Conservation (phyloP, 768 basidiomycete species). For the Holtermanniella nyarrowii region DNA sequence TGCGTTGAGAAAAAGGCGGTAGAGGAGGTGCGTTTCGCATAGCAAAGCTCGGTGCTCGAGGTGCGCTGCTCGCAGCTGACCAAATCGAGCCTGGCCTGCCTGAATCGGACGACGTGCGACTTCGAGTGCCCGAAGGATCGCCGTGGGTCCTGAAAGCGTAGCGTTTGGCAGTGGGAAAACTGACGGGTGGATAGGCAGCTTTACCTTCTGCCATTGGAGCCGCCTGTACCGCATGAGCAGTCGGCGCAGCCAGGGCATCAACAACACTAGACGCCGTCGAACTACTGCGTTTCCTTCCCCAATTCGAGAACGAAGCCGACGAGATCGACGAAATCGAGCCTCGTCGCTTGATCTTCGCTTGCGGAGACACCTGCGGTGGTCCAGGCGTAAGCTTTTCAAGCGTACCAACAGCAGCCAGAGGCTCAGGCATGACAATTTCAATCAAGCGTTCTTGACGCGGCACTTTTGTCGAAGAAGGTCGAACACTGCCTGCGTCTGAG, state of each 20-base stretch:
- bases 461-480: slow-evolving; percentile 7
- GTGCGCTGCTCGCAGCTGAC: slow-evolving; percentile 5
- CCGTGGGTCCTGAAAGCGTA: slow-evolving; percentile 34
- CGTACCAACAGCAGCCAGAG: slow-evolving; percentile 15
- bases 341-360: slow-evolving; percentile 9
- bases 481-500: slow-evolving; percentile 15
- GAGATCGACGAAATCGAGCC: slow-evolving; percentile 24
- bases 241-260: slow-evolving; percentile 5
- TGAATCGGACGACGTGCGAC: slow-evolving; percentile 27
- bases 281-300: slow-evolving; percentile 20
- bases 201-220: slow-evolving; percentile 14
- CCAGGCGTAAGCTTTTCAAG: not conserved
- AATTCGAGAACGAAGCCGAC: slow-evolving; percentile 16
- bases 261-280: slow-evolving; percentile 5
- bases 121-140: slow-evolving; percentile 9
- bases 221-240: slow-evolving; percentile 6
- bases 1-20: slow-evolving; percentile 9
- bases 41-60: slow-evolving; percentile 6
- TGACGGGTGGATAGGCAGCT: slow-evolving; percentile 26
- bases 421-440: slow-evolving; percentile 40
- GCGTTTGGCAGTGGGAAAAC: slow-evolving; percentile 35
- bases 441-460: slow-evolving; percentile 30
- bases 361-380: not conserved
- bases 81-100: slow-evolving; percentile 34
- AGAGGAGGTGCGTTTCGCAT: slow-evolving; percentile 14